Evolutionary conservation across 768 basidiomycete genomes (phyloP).

Genomic region (Amanita exitialis): DNA sequence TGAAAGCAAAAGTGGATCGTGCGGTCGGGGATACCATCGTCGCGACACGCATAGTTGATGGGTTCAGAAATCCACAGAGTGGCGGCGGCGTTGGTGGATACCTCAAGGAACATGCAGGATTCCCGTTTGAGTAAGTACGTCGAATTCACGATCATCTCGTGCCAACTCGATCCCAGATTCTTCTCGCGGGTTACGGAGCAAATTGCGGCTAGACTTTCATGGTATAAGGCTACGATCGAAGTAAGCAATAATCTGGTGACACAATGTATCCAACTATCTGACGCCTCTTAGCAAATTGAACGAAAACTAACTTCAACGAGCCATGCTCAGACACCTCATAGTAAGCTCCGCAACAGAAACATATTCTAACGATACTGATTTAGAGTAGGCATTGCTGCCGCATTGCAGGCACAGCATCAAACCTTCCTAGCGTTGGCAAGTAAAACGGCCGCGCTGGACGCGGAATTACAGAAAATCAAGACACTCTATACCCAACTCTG

Average conservation of each 20-base stretch:
- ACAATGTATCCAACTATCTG: neutral
- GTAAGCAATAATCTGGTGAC: constrained; percentile 22
- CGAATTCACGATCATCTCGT: neutral
- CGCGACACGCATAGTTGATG: constrained; percentile 69
- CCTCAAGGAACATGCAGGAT: constrained; percentile 71
- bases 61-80: constrained; percentile 66
- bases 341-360: constrained; percentile 24
- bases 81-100: constrained; percentile 38
- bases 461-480: constrained; percentile 71
- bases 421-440: constrained; percentile 70
- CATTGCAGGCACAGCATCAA: constrained; percentile 71
- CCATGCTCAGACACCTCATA: constrained; percentile 69
- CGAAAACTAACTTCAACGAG: constrained; percentile 60
- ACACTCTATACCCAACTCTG: constrained; percentile 66
- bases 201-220: constrained; percentile 60
- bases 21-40: constrained; percentile 74
- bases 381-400: constrained; percentile 54
- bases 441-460: constrained; percentile 65
- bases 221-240: constrained; percentile 79
- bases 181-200: constrained; percentile 64
- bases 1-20: constrained; percentile 68
- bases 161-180: constrained; percentile 33
- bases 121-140: constrained; percentile 66
- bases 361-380: constrained; percentile 2
- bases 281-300: constrained; percentile 59